phyloP scores from a whole-genome alignment of 768 basidiomycete genomes.

The Tulasnella sp. region DNA sequence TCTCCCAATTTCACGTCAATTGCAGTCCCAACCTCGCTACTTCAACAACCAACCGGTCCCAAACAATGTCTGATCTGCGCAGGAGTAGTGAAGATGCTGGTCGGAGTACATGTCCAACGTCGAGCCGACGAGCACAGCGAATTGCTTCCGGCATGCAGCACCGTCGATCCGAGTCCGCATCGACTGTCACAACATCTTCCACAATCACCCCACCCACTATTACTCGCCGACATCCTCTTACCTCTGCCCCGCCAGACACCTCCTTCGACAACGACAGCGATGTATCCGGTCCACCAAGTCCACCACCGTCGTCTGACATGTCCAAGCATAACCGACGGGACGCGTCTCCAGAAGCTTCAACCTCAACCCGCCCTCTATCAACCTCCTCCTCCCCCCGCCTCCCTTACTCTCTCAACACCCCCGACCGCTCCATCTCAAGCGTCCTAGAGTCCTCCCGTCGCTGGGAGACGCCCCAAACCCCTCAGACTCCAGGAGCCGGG shows the following conservation, averaged over 20 bases:
- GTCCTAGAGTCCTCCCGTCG: background rate
- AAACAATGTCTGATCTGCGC: background rate
- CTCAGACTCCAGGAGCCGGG: background rate
- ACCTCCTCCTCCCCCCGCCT: background rate
- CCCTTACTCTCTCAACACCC: background rate
- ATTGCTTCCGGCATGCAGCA: background rate
- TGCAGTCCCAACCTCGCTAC: background rate
- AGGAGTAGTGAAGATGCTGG: background rate
- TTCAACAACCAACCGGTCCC: background rate
- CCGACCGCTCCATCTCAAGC: background rate
- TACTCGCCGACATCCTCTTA: conserved; percentile 49
- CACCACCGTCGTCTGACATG: background rate
- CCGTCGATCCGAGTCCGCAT: background rate
- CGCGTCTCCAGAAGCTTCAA: background rate
- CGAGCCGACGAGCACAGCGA: background rate
- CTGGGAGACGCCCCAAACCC: background rate
- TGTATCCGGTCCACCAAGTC: background rate
- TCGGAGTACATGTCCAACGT: background rate
- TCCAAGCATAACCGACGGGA: background rate
- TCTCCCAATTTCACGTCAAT: background rate
- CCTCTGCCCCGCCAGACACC: conserved; percentile 45
- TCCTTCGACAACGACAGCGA: conserved; percentile 31
- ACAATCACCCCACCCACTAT: conserved; percentile 5
- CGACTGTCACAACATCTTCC: background rate
- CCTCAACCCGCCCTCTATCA: background rate